phyloP scores from a whole-genome alignment of 139 green algal genomes.

The Picochlorum sp. region DNA sequence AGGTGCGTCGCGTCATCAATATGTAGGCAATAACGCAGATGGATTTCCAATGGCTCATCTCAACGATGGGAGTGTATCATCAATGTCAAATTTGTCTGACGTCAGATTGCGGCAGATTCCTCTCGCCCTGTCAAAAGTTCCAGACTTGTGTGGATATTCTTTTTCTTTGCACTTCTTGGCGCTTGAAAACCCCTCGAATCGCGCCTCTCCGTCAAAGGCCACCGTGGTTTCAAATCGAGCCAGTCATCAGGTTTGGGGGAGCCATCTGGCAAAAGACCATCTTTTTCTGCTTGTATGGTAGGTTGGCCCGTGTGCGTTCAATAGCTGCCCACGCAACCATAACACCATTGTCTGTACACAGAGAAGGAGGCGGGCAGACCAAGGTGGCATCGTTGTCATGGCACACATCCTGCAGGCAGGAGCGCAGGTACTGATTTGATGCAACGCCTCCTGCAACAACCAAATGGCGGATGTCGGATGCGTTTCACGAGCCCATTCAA shows the following conservation, averaged over 20 bases:
- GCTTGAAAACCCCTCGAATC: constrained; percentile 24
- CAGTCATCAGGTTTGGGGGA: constrained; percentile 31
- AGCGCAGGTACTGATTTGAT: constrained; percentile 69
- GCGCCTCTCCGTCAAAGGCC: constrained; percentile 66
- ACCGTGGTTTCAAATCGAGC: constrained; percentile 77
- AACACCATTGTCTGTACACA: constrained; percentile 96
- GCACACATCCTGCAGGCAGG: constrained; percentile 39
- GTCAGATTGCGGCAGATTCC: neutral
- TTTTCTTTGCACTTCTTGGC: constrained; percentile 32
- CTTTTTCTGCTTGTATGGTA: constrained; percentile 14
- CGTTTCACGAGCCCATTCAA: constrained; percentile 53
- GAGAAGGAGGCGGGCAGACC: constrained; percentile 66
- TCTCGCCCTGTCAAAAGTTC: constrained; percentile 17
- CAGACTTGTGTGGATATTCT: constrained; percentile 33
- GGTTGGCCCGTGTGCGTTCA: constrained; percentile 55
- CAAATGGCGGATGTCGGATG: constrained; percentile 38
- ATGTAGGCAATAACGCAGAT: no score
- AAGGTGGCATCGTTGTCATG: constrained; percentile 43
- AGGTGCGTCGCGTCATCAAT: no score
- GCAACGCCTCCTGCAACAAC: constrained; percentile 94
- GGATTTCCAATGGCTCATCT: neutral
- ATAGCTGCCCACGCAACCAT: constrained; percentile 96
- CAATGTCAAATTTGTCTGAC: neutral
- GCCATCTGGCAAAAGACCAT: constrained; percentile 16
- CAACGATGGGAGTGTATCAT: neutral